Conservation (phyloP, 495 filamentous ascomycete species). For the Tuber indicum region DNA sequence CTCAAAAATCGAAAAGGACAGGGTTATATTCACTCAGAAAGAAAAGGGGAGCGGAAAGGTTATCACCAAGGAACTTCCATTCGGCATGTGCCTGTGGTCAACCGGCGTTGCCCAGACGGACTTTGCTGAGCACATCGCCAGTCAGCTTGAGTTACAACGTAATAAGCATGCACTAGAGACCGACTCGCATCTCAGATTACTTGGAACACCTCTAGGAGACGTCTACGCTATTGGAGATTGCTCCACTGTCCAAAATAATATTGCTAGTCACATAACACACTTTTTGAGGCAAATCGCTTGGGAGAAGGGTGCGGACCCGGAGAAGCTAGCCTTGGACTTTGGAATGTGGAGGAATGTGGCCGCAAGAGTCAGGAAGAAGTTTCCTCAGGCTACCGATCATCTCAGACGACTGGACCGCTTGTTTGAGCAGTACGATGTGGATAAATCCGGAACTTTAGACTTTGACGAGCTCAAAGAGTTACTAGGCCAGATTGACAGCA, state of each 20-base stretch:
- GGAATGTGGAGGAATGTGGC: slow-evolving; percentile 81
- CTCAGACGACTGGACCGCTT: slow-evolving; percentile 80
- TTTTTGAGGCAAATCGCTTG: slow-evolving; percentile 87
- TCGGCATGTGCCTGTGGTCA: slow-evolving; percentile 96
- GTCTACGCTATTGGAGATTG: slow-evolving; percentile 99
- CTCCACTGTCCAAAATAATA: slow-evolving; percentile 91
- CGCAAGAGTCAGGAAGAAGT: slow-evolving; percentile 71
- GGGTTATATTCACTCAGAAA: slow-evolving; percentile 81
- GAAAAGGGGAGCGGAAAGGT: slow-evolving; percentile 59
- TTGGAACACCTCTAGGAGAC: slow-evolving; percentile 85
- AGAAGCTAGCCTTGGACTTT: slow-evolving; percentile 75
- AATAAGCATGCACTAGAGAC: slow-evolving; percentile 93
- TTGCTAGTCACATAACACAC: slow-evolving; percentile 74
- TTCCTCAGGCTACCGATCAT: slow-evolving; percentile 89
- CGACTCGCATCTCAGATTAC: slow-evolving; percentile 85
- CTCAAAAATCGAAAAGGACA: slow-evolving; percentile 74
- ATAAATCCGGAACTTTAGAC: slow-evolving; percentile 85
- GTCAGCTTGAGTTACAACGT: slow-evolving; percentile 63
- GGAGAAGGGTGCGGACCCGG: slow-evolving; percentile 83
- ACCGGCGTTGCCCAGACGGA: slow-evolving; percentile 88
- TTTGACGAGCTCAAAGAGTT: slow-evolving; percentile 87
- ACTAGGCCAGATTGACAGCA: slow-evolving; percentile 80
- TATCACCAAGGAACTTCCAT: slow-evolving; percentile 85
- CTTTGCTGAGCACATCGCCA: slow-evolving; percentile 65
- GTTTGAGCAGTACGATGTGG: slow-evolving; percentile 86